Evolutionary conservation across 306 rosid genomes (phyloP).

Genomic region (Casuarina equisetifolia): DNA sequence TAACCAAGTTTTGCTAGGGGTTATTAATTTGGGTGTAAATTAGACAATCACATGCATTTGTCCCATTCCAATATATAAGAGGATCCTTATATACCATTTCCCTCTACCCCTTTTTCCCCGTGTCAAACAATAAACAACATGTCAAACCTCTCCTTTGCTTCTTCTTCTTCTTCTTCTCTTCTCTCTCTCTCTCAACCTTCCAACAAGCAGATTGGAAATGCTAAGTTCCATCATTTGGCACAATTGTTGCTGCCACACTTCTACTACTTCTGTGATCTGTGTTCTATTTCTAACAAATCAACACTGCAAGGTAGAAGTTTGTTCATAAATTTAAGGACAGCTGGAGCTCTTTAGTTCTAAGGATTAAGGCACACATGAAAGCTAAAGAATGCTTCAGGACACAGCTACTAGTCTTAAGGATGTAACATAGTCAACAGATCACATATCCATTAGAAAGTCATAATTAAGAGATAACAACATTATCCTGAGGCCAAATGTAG

Average conservation of each 20-base stretch:
- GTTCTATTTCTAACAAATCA: neutral
- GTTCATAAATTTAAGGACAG: neutral
- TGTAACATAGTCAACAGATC: neutral
- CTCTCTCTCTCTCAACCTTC: neutral
- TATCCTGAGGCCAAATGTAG: neutral
- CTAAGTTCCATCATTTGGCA: neutral
- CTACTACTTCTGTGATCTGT: neutral
- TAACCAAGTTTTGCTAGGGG: neutral
- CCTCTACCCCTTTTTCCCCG: neutral
- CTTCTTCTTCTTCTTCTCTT: neutral
- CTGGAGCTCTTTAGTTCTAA: neutral
- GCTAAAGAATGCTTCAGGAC: neutral
- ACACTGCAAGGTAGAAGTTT: neutral
- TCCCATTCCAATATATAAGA: neutral
- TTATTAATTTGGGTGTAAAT: neutral
- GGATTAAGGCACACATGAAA: neutral
- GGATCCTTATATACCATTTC: neutral
- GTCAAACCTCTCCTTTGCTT: neutral
- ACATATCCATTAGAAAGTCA: neutral
- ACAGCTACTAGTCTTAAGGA: neutral
- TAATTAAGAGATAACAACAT: neutral
- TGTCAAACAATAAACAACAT: neutral
- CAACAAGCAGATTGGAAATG: neutral
- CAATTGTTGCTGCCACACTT: neutral
- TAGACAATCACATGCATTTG: neutral